A percentile compares a stretch with the other conserved stretches of the same genome.
These are phyloP conservation scores for Ophiostoma montium DNA, from an alignment of 2,329 filamentous ascomycete species.

Conservation along the genomic window DNA sequence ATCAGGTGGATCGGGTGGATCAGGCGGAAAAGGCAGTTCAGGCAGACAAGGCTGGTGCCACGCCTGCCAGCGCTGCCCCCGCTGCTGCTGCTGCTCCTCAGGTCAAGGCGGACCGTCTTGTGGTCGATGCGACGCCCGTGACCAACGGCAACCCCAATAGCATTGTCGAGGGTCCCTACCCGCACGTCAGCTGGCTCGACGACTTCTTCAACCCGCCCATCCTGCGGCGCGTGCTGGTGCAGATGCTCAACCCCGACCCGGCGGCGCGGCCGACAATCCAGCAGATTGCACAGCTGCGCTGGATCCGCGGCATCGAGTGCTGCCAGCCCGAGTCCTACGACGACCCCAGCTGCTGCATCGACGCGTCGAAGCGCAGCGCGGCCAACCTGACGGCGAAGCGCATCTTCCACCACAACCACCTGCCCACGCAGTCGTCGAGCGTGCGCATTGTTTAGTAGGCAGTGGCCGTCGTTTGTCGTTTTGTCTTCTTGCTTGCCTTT, in stretches of 20 bases:
- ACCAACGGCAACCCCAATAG: slow-evolving; percentile 34
- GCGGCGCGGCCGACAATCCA: slow-evolving; percentile 53
- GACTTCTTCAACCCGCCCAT: slow-evolving; percentile 49
- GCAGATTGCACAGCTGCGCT: slow-evolving; percentile 56
- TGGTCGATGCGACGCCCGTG: slow-evolving; percentile 15
- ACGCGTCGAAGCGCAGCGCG: slow-evolving; percentile 42
- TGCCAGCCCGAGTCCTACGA: slow-evolving; percentile 61
- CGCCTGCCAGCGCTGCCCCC: neutral
- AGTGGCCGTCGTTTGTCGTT: neutral
- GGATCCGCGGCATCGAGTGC: slow-evolving; percentile 62
- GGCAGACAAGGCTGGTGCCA: slow-evolving; percentile 36
- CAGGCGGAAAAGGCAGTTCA: neutral
- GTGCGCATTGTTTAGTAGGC: neutral
- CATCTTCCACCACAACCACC: slow-evolving; percentile 1
- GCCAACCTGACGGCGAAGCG: slow-evolving; percentile 34
- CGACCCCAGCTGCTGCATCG: slow-evolving; percentile 44
- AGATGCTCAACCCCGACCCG: slow-evolving; percentile 74
- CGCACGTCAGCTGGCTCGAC: slow-evolving; percentile 52
- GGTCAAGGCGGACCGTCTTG: slow-evolving; percentile 15
- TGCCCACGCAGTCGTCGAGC: neutral
- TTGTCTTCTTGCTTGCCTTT: neutral
- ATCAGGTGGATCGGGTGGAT: no score
- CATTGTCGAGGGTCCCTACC: slow-evolving; percentile 29
- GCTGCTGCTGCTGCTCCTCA: slow-evolving; percentile 5
- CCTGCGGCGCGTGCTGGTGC: slow-evolving; percentile 56